These are phyloP conservation scores for Cynanchum wilfordii DNA, from an alignment of 257 asterid species.

Conservation along the genomic window DNA sequence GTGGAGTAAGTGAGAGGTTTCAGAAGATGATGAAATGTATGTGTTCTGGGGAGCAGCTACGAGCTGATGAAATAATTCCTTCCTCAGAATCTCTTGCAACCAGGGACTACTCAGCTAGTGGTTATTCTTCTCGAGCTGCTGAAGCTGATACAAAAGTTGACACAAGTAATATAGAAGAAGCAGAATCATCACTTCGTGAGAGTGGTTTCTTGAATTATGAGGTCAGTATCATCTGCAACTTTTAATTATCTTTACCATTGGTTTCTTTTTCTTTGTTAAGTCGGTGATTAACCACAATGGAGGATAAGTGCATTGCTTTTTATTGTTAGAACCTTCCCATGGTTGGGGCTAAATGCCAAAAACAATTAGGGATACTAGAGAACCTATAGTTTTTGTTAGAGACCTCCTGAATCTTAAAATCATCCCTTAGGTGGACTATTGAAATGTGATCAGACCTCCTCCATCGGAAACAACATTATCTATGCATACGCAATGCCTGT, in stretches of 20 bases:
- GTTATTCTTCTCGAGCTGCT: conserved; percentile 76
- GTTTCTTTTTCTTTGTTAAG: neutral
- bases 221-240: conserved; percentile 38
- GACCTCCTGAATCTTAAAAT: neutral
- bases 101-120: conserved; percentile 89
- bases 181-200: conserved; percentile 89
- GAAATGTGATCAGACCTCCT: neutral
- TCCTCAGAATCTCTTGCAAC: conserved; percentile 93
- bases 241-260: too few relatives aligned
- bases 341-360: neutral
- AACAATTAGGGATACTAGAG: neutral
- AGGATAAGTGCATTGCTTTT: neutral
- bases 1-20: conserved; percentile 35
- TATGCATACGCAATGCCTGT: neutral
- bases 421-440: neutral
- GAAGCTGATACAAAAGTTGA: conserved; percentile 60
- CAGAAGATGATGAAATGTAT: conserved; percentile 92
- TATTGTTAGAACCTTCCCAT: conserved; percentile 1
- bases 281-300: neutral
- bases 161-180: conserved; percentile 86
- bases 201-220: conserved; percentile 83
- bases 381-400: neutral
- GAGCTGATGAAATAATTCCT: conserved; percentile 61
- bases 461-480: neutral
- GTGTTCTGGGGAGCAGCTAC: conserved; percentile 78